Base-by-base conservation (phyloP, 176 grass and related monocot genomes). In the Paspalum vaginatum region DNA sequence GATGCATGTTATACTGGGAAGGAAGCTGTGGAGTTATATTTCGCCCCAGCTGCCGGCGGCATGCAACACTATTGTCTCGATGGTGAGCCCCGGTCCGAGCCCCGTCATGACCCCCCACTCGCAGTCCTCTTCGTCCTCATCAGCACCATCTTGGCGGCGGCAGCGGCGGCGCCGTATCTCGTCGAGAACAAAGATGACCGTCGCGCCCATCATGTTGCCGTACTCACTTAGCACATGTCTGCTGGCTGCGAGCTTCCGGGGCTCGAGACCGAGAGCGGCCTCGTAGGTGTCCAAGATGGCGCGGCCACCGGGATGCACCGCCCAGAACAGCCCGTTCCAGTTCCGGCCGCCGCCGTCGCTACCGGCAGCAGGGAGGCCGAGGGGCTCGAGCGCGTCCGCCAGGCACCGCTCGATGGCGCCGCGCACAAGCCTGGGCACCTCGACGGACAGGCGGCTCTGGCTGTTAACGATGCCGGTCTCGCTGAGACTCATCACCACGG, bases 101-200 rank as follows among this genome's bases (percentile, higher is more conserved):
- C 72, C 91, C 7, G 90, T 24, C 44, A 93, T 74, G 24, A 90
- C 81, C 0, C 91, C 91, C 75, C 76, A 90, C 54, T 93, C 83
- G 10, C 86, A 56, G 4, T 57, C 66, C 32, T 69, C 79, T 11
- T 68, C 73, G 5, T 60, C 81, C 39, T 53, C 26, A 55, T 64
- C 86, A 0, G 66, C 67, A 7, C 61, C 77, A 13, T 53, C 73
- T 1, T 39, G 21, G 0, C 52, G 86, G 6, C 63, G 40, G 3
- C 68, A 13, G 0, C 60, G 89, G 7, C 72, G 50, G 6, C 71
- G 74, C 1, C 80, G 62, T 70, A 93, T 18, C 84, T 89, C 84
- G 21, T 89, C 91, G 9, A 93, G 76, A 9, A 93, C 83, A 39
- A 93, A 89, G 3, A 93, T 26, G 6, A 89, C 81, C 41, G 79